Evolutionary conservation across 495 filamentous ascomycete genomes (phyloP), one percentile per base, ranked within the genome.

Genomic region (Neurospora sp.): DNA sequence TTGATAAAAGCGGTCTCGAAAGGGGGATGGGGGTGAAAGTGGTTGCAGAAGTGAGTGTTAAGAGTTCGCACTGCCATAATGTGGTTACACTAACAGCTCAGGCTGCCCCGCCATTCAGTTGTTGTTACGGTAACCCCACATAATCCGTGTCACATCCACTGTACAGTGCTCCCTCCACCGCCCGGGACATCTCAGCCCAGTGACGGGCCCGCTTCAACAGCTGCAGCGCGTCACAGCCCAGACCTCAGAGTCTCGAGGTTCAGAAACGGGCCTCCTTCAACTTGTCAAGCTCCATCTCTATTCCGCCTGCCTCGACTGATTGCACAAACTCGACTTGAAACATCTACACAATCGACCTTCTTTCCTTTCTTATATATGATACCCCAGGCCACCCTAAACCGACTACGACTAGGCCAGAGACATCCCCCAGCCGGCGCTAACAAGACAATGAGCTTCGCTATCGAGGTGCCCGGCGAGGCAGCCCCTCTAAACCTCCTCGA

Each of bases 401-500:
- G 54, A 66, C 27, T 66, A 31, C 54, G 54, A 31, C 54, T 66
- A 66, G 54, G 54, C 54, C 54, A 66, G 54, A 66, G 54, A 70
- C 35, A 41, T 6, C 70, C 40, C 37, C 39, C 70, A 59, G 16
- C 37, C 70, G 39, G 10, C 31, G 5, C 23, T 16, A 35, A 38
- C 18, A 31, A n/a, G 35, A 71, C 27, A 44, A 88, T 89, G 87
- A 84, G 80, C 75, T 87, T 87, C 76, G 78, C 84, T 46, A 85
- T 89, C 76, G 87, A 89, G 76, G 85, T 84, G 74, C 82, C 86
- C 3, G 87, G 86, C 71, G 85, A 86, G 72, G 86, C 85, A 6
- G 81, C 79, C 71, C 89, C 89, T 69, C 81, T 90, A 59, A 85
- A 75, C 72, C 86, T 88, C 39, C 85, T 90, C 69, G 91, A 91